These are phyloP conservation scores for Shiraia sp. DNA, from an alignment of 2,329 filamentous ascomycete genomes.

Conservation along the genomic window DNA sequence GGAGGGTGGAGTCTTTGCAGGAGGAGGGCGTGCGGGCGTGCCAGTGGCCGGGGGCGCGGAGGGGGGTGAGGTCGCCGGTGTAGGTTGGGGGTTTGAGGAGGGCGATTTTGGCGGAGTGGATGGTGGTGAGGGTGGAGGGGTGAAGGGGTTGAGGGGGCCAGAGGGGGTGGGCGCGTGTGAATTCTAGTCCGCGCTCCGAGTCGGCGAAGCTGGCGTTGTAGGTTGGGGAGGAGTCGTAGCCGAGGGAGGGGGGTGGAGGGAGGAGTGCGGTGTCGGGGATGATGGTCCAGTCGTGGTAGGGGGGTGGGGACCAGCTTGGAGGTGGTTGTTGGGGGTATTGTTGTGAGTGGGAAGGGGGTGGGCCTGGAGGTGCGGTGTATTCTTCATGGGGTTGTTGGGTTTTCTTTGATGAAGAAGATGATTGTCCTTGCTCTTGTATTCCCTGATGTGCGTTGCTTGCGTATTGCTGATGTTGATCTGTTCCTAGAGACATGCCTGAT, in stretches of 20 bases:
- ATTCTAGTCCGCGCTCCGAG: conserved; percentile 66
- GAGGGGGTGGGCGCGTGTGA: conserved; percentile 67
- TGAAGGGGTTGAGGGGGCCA: conserved; percentile 57
- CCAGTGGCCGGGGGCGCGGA: conserved; percentile 47
- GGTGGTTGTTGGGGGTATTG: conserved; percentile 37
- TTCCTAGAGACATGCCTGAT: conserved; percentile 15
- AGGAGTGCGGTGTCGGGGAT: conserved; percentile 74
- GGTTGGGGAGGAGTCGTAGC: conserved; percentile 66
- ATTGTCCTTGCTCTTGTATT: conserved; percentile 17
- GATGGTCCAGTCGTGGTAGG: conserved; percentile 72
- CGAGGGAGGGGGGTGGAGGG: conserved; percentile 71
- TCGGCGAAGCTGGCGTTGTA: conserved; percentile 70
- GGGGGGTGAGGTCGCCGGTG: conserved; percentile 49
- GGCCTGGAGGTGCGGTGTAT: conserved; percentile 21
- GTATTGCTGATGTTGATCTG: conserved; percentile 27
- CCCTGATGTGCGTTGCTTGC: conserved; percentile 32
- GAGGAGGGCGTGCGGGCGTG: conserved; percentile 50
- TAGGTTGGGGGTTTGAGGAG: conserved; percentile 38
- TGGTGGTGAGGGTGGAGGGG: conserved; percentile 51
- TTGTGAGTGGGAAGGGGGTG: conserved; percentile 31
- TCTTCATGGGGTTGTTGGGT: conserved; percentile 13
- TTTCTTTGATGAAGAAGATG: too few relatives aligned
- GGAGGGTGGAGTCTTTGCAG: conserved; percentile 64
- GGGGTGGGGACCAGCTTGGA: conserved; percentile 52
- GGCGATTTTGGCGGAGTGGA: conserved; percentile 56